Conservation (phyloP, 768 basidiomycete species). For the Hortiboletus flavorubellus region DNA sequence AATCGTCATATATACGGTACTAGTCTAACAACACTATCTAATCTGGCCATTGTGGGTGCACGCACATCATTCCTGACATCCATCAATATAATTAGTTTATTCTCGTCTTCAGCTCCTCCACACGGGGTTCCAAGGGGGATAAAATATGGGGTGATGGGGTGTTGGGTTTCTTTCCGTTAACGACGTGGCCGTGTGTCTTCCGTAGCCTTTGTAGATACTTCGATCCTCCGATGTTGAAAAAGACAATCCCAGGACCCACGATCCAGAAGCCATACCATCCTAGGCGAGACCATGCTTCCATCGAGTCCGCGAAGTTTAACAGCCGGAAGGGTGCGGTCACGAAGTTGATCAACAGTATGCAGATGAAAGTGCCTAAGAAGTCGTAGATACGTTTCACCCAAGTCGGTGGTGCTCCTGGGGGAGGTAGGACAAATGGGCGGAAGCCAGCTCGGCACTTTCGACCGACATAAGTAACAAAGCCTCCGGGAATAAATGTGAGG, state of each 20-base stretch:
- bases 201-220: constrained; percentile 51
- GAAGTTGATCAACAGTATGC: constrained; percentile 70
- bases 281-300: constrained; percentile 67
- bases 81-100: neutral
- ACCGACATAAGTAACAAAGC: constrained; percentile 79
- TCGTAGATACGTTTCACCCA: constrained; percentile 61
- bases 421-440: too few relatives aligned
- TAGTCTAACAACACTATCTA: too few relatives aligned
- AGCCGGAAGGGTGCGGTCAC: constrained; percentile 82
- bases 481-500: constrained; percentile 84
- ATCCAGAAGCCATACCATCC: constrained; percentile 81
- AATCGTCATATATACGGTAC: too few relatives aligned
- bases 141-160: constrained; percentile 17
- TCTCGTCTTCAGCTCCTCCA: constrained; percentile 23
- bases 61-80: too few relatives aligned
- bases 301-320: constrained; percentile 55
- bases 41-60: too few relatives aligned
- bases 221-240: constrained; percentile 73
- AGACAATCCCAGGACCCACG: constrained; percentile 57
- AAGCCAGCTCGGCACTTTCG: constrained; percentile 67
- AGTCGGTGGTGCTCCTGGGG: constrained; percentile 34
- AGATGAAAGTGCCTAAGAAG: constrained; percentile 57
- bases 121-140: constrained; percentile 27
- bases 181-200: constrained; percentile 15
- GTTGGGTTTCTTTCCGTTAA: constrained; percentile 1